Evolutionary conservation across 2,329 filamentous ascomycete genomes (phyloP), one percentile per base, ranked within the genome.

Genomic region (Torrubiella hemipterigena): DNA sequence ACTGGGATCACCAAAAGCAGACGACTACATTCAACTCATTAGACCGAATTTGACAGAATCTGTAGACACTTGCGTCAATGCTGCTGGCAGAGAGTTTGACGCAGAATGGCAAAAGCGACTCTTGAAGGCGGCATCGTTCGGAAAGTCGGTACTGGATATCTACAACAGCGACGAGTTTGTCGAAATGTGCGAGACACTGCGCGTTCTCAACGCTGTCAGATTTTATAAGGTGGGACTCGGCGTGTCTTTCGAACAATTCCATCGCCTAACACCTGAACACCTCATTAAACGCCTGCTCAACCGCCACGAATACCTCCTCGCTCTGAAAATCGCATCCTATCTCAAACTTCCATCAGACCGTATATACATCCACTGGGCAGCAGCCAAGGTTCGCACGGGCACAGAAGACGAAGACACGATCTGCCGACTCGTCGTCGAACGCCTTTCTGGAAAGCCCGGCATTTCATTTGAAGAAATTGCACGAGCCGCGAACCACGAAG

Each of bases 81-180:
- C 91, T 22, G 86, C 91, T 7, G 91, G 89, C 3, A 79, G 93
- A 37, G 91, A 98, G 53, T 95, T 86, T 51, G 84, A 78, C 45
- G 66, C 80, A 3, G 77, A 89, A 48, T 93, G 87, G 84, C 91
- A 98, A 50, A 98, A 96, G 51, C 77, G 93, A 44, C 66, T 98
- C 2, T 67, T 98, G n/a, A 93, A 93, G 52, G 91, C 91, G 6
- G 91, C 91, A 0, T 96, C 89, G 0, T 96, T 95, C 52, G 91
- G 91, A 38, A 98, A 98, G 54, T 96, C 91, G 0, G 91, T 96
- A 0, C 69, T 98, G 4, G 91, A 96, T 46, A 77, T 96, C 10
- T 98, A 96, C 58, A 95, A 91, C 55, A 95, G 87, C 49, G 91
- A 98, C 48, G 89, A 98, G 42, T 98, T 96, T 56, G 91, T 98